Evolutionary conservation across 1,284 basidiomycete species (phyloP).

Genomic region (Hymenochaete sp.): DNA sequence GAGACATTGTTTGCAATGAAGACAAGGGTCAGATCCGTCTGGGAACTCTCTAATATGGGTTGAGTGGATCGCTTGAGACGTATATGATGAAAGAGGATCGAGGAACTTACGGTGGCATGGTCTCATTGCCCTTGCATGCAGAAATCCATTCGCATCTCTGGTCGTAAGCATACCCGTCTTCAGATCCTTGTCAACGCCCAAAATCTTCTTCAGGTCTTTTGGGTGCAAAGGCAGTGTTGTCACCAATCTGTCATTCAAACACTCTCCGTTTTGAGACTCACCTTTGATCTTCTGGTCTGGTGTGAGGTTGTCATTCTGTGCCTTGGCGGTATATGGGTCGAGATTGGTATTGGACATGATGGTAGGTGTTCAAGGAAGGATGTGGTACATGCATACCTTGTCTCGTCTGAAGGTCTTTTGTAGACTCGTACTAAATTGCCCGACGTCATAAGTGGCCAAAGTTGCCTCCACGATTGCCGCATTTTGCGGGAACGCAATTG

Average conservation of each 20-base stretch:
- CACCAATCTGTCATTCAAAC: background rate
- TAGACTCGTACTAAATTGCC: no score
- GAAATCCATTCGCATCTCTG: constrained; percentile 58
- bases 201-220: constrained; percentile 53
- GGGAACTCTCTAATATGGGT: constrained; percentile 33
- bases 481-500: no score
- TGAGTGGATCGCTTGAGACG: constrained; percentile 2
- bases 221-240: constrained; percentile 26
- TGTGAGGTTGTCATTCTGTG: constrained; percentile 44
- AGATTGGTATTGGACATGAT: constrained; percentile 27
- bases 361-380: no score
- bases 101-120: constrained; percentile 49
- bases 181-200: constrained; percentile 50
- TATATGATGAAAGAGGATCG: background rate
- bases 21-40: constrained; percentile 45
- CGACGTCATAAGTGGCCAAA: no score
- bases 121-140: constrained; percentile 84
- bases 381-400: no score
- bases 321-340: constrained; percentile 59
- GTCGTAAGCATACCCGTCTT: constrained; percentile 78
- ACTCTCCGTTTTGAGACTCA: constrained; percentile 29
- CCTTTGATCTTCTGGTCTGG: constrained; percentile 58
- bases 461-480: no score
- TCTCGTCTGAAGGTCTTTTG: no score
- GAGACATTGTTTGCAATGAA: constrained; percentile 77